Conservation (phyloP, 2,329 filamentous ascomycete species). For the Thelonectria olida region DNA sequence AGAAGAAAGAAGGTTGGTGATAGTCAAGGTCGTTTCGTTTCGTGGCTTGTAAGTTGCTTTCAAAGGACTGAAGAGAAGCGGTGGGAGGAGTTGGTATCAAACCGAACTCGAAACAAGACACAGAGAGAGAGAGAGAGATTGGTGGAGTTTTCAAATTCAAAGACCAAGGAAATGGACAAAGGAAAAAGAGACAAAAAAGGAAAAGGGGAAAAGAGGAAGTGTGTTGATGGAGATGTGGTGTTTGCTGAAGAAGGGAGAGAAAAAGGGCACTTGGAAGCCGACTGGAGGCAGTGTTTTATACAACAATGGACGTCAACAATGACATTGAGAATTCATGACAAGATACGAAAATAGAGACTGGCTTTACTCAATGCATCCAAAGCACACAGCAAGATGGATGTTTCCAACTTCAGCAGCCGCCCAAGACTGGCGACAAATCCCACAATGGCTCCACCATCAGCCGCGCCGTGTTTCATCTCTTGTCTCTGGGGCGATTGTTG, state of each 20-base stretch:
- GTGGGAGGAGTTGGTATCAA: slow-evolving; percentile 31
- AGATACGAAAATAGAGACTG: not conserved
- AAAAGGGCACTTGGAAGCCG: slow-evolving; percentile 15
- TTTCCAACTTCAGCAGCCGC: slow-evolving; percentile 41
- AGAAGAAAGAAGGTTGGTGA: not conserved
- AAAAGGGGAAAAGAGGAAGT: slow-evolving; percentile 32
- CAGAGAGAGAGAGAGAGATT: slow-evolving; percentile 10
- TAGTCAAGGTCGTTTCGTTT: slow-evolving; percentile 1
- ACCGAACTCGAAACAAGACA: slow-evolving; percentile 28
- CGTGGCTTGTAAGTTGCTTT: not conserved
- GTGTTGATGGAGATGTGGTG: slow-evolving; percentile 32
- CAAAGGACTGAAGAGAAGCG: not conserved
- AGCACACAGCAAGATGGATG: not conserved
- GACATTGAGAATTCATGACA: not conserved
- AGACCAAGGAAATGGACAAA: slow-evolving; percentile 34
- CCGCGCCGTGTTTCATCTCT: slow-evolving; percentile 16
- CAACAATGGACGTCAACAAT: slow-evolving; percentile 21
- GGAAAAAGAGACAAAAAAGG: slow-evolving; percentile 38
- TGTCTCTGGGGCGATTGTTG: slow-evolving; percentile 8
- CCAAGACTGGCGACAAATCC: slow-evolving; percentile 2
- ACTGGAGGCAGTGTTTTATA: slow-evolving; percentile 37
- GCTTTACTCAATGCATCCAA: not conserved
- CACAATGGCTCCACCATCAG: not conserved
- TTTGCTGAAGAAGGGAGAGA: slow-evolving; percentile 34
- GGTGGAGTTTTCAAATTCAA: slow-evolving; percentile 3